Evolutionary conservation across 129 eudicot genomes (phyloP).

Genomic region (Gnaphalium uliginosum): DNA sequence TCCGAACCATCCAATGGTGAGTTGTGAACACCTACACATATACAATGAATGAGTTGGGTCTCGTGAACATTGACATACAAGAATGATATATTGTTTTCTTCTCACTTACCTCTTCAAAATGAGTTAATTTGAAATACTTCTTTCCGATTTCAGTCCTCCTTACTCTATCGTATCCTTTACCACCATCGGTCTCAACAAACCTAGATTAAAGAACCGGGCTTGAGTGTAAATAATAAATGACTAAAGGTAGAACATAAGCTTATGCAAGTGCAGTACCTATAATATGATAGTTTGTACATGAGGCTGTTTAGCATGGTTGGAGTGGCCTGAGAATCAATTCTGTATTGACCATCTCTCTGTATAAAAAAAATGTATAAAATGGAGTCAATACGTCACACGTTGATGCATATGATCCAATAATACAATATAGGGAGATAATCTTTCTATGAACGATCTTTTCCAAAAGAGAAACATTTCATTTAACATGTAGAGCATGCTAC

Average conservation of each 20-base stretch:
- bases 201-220: background rate
- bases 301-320: constrained; percentile 97
- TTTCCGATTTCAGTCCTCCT: constrained; percentile 94
- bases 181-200: constrained; percentile 85
- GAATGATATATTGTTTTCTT: background rate
- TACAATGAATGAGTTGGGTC: background rate
- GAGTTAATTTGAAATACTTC: constrained; percentile 74
- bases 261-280: constrained; percentile 50
- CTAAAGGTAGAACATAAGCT: background rate
- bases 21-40: constrained; percentile 82
- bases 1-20: constrained; percentile 99
- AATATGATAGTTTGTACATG: constrained; percentile 96
- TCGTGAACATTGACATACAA: background rate
- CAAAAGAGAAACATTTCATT: no score
- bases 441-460: no score
- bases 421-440: no score
- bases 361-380: constrained; percentile 8
- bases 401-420: background rate
- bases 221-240: background rate
- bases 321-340: constrained; percentile 93
- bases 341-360: constrained; percentile 98
- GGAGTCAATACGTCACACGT: background rate
- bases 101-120: constrained; percentile 49
- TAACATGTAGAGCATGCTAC: no score
- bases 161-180: constrained; percentile 88